phyloP scores from a whole-genome alignment of 345 rosid species.

The Schrenkiella parvula region DNA sequence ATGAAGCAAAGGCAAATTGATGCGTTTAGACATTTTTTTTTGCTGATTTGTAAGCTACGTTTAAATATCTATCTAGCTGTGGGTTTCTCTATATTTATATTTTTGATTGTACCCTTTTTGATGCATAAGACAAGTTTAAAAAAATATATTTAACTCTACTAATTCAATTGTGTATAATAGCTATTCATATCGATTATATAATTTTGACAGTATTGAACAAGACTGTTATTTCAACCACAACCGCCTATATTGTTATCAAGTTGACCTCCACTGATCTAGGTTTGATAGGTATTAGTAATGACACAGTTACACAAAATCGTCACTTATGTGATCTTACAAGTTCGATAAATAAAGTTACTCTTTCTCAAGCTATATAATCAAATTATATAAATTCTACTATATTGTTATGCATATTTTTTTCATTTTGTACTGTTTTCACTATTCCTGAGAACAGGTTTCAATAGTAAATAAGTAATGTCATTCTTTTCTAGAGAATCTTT shows the following conservation, averaged over 20 bases:
- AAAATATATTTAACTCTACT: not conserved
- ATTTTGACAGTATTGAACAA: not conserved
- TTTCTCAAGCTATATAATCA: not conserved
- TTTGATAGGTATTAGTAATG: not conserved
- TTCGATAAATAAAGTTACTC: not conserved
- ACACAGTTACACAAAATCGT: not conserved
- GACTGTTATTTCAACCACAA: not conserved
- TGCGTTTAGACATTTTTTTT: slow-evolving; percentile 3
- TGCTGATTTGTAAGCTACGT: not conserved
- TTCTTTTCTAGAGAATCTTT: not conserved
- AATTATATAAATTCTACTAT: not conserved
- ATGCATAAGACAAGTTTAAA: not conserved
- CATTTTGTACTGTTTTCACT: not conserved
- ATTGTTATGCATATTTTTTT: not conserved
- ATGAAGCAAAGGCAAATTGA: not conserved
- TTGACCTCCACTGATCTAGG: not conserved
- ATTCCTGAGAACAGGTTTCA: not conserved
- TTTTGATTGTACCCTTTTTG: not conserved
- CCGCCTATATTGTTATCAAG: not conserved
- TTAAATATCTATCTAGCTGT: not conserved
- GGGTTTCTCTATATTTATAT: not conserved
- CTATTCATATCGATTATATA: not conserved
- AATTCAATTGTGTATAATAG: not conserved
- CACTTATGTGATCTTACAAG: not conserved
- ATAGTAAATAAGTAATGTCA: not conserved